phyloP scores from a whole-genome alignment of 177 flowering plant genomes.

The Vitis hybrid region DNA sequence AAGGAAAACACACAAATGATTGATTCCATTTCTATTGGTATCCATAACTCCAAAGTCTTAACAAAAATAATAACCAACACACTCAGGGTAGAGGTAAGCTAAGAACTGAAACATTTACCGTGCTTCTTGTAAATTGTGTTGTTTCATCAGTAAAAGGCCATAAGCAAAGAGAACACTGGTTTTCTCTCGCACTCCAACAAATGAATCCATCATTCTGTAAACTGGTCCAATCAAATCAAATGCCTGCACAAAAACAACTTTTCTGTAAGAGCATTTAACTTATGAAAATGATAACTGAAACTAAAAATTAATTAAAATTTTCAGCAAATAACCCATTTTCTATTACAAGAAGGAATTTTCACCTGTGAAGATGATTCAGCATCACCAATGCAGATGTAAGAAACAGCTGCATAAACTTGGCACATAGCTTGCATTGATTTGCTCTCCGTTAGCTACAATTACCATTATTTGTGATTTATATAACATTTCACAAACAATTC shows the following conservation, averaged over 20 bases:
- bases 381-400: conserved; percentile 88
- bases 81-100: neutral
- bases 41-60: neutral
- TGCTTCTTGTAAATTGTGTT: conserved; percentile 88
- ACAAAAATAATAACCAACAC: neutral
- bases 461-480: conserved; percentile 2
- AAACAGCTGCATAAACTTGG: conserved; percentile 89
- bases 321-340: neutral
- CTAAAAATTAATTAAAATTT: neutral
- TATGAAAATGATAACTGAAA: conserved; percentile 2
- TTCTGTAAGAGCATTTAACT: conserved; percentile 2
- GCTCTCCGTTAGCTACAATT: conserved; percentile 67
- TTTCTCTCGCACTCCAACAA: conserved; percentile 88
- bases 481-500: neutral
- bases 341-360: conserved; percentile 3
- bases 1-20: neutral
- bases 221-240: conserved; percentile 90
- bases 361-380: conserved; percentile 92
- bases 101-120: conserved; percentile 42
- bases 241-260: conserved; percentile 52
- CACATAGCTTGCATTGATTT: conserved; percentile 89
- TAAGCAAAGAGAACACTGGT: conserved; percentile 77
- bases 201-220: conserved; percentile 74
- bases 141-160: conserved; percentile 90
- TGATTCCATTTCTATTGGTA: neutral